Percentiles rank a stretch among this genome's conserved stretches.
Conservation (phyloP, 2,329 filamentous ascomycete species). For the Aureobasidium sp. region DNA sequence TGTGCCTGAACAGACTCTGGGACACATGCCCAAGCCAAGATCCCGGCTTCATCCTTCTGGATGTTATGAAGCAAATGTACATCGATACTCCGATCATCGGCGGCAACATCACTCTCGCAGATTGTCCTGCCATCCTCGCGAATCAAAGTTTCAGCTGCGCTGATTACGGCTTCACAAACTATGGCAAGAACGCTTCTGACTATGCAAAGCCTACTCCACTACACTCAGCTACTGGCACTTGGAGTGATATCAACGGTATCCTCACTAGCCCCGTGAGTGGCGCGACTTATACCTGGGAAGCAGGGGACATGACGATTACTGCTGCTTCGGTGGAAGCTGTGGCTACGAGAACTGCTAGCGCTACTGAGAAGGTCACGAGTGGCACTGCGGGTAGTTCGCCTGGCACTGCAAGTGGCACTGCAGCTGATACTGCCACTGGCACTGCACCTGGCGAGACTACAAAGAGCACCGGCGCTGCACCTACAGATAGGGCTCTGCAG, state of each 20-base stretch:
- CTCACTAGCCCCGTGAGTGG: background rate
- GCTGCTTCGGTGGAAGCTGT: slow-evolving; percentile 1
- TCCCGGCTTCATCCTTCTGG: background rate
- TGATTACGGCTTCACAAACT: background rate
- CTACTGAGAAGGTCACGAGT: background rate
- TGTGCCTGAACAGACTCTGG: background rate
- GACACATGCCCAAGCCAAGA: background rate
- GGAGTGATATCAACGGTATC: background rate
- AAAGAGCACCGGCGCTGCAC: background rate
- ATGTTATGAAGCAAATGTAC: background rate
- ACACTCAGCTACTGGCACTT: background rate
- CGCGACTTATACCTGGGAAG: background rate
- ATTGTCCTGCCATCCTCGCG: background rate
- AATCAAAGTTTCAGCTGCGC: background rate
- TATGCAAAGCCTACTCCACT: background rate
- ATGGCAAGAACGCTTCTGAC: background rate
- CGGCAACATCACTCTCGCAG: background rate
- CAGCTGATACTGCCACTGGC: background rate
- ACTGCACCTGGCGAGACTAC: background rate
- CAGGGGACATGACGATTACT: background rate
- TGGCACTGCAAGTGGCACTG: background rate
- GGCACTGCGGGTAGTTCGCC: background rate
- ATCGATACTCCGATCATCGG: background rate
- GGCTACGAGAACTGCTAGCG: background rate
- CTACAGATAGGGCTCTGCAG: background rate